phyloP scores from a whole-genome alignment of 108 stramenopile genomes.

The Nannochloropsis oceanica region DNA sequence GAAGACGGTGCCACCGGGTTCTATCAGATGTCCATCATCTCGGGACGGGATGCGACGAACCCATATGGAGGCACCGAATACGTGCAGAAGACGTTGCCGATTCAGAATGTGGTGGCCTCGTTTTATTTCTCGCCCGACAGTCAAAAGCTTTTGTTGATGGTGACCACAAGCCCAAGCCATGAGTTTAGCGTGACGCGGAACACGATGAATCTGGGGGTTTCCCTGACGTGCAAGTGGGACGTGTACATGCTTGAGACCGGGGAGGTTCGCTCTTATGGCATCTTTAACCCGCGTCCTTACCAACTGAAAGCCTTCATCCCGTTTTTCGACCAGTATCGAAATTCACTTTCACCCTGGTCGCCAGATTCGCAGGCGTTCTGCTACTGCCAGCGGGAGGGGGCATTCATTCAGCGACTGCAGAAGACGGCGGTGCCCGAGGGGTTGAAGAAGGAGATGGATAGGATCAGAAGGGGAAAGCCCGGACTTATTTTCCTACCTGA shows the following conservation, averaged over 20 bases:
- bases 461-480: not conserved
- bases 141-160: not conserved
- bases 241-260: not conserved
- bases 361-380: not conserved
- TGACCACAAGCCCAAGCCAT: not conserved
- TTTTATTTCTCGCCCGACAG: not conserved
- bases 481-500: not conserved
- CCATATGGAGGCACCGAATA: not conserved
- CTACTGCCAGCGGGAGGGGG: not conserved
- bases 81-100: not conserved
- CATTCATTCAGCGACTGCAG: not conserved
- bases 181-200: not conserved
- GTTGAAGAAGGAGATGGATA: not conserved
- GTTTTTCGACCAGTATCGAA: not conserved
- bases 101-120: not conserved
- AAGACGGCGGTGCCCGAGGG: not conserved
- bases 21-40: not conserved
- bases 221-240: not conserved
- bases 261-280: not conserved
- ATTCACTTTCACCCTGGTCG: not conserved
- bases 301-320: not conserved
- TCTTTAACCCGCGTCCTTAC: not conserved
- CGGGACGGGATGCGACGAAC: not conserved
- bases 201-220: not conserved
- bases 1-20: not conserved